These are phyloP conservation scores for Boletellus ananas DNA, from an alignment of 768 basidiomycete species.

Conservation along the genomic window DNA sequence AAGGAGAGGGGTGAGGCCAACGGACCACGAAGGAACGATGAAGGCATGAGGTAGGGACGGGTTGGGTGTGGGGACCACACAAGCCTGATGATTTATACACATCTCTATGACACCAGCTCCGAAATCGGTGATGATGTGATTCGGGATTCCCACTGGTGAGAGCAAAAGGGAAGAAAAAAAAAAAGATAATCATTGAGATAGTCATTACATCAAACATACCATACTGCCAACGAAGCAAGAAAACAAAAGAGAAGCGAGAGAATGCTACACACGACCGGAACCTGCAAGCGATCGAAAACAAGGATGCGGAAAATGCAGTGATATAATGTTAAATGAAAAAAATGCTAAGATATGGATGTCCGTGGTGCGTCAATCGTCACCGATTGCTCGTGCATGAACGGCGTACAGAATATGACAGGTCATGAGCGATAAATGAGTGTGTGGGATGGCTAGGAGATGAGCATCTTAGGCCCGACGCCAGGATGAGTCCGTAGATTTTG, in stretches of 20 bases:
- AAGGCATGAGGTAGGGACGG: slow-evolving; percentile 11
- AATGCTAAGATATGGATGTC: slow-evolving; percentile 32
- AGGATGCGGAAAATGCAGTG: slow-evolving; percentile 28
- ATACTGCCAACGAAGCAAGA: slow-evolving; percentile 22
- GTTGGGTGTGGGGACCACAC: too few species aligned
- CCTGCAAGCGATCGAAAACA: slow-evolving; percentile 20
- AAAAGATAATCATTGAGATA: not conserved
- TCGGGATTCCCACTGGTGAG: slow-evolving; percentile 4
- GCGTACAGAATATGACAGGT: slow-evolving; percentile 20
- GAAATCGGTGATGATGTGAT: not conserved
- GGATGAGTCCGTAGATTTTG: slow-evolving; percentile 35
- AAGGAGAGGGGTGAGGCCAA: slow-evolving; percentile 7
- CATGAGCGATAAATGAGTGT: slow-evolving; percentile 26
- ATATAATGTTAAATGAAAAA: slow-evolving; percentile 30
- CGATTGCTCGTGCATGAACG: slow-evolving; percentile 20
- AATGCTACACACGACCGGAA: slow-evolving; percentile 31
- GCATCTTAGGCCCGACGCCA: slow-evolving; percentile 55
- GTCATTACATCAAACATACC: slow-evolving; percentile 32
- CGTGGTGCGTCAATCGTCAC: slow-evolving; percentile 28
- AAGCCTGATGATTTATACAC: too few species aligned
- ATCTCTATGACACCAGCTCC: too few species aligned
- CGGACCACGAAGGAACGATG: slow-evolving; percentile 3
- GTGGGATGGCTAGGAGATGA: slow-evolving; percentile 3
- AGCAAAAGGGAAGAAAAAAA: too few species aligned
- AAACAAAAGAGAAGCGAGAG: slow-evolving; percentile 19